Base-by-base conservation (phyloP, 2,329 filamentous ascomycete species). In the Sarocladium strictum region DNA sequence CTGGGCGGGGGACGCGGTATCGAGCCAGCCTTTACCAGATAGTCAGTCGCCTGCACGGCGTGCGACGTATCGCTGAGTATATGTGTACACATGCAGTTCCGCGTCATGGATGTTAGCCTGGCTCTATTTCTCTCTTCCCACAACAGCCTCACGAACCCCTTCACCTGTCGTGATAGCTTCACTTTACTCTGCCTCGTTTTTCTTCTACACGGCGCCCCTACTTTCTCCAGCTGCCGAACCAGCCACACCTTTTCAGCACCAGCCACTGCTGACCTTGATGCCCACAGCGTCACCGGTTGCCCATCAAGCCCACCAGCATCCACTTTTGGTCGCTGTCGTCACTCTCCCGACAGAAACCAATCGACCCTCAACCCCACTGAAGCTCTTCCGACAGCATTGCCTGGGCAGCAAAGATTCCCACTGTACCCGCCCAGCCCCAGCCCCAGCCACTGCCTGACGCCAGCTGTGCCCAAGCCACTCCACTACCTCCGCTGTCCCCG, bases 401-500 rank as follows among this genome's bases (percentile, higher is more conserved):
- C 17, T 51, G 47, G 47, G 26, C 47, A 32, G 15, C 17, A 51
- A 51, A n/a, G n/a, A n/a, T n/a, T 51, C 29, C 35, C 17, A 21
- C 14, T 21, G 27, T 14, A 9, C 40, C 19, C 17, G 40, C 21
- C 27, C 27, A 3, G 47, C 29, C 47, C 26, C 47, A 33, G 24
- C 29, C 47, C 47, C 47, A 51, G 47, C 47, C 47, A 33, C 47
- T 32, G 27, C 27, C 27, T 15, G 17, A 43, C 26, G 17, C 27
- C 47, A 21, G 35, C 27, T 33, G 47, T 51, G 29, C 21, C 47
- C 47, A 51, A 26, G 7, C 29, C 27, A 47, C 17, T 21, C 43
- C 43, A 47, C 43, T 23, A 26, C 47, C 47, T 51, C 47, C 47
- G 47, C 35, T n/a, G 27, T 51, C 47, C n/a, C 47, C 47, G 47